Evolutionary conservation across 2,329 filamentous ascomycete species (phyloP).

Genomic region (Didymella arachidicola): DNA sequence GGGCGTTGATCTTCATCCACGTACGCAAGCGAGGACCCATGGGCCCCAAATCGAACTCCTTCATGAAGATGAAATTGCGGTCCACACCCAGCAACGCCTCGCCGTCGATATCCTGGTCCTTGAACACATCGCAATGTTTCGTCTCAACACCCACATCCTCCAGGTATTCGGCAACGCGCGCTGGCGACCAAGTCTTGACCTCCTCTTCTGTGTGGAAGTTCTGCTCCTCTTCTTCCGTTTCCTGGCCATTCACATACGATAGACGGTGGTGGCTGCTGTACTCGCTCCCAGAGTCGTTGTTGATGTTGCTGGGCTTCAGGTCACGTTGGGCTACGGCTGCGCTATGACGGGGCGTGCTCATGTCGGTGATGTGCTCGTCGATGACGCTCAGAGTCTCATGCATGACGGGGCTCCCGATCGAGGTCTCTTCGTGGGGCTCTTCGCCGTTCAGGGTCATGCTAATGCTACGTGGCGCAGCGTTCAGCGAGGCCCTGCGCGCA

Average conservation of each 20-base stretch:
- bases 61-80: conserved; percentile 92
- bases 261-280: conserved; percentile 84
- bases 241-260: conserved; percentile 92
- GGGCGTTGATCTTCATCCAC: conserved; percentile 92
- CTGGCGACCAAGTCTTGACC: conserved; percentile 80
- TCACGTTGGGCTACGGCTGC: conserved; percentile 44
- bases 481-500: conserved; percentile 35
- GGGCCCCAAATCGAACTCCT: conserved; percentile 91
- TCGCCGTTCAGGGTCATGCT: conserved; percentile 48
- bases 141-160: conserved; percentile 85
- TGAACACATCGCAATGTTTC: conserved; percentile 91
- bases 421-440: conserved; percentile 49
- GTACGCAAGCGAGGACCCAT: conserved; percentile 90
- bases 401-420: conserved; percentile 77
- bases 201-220: conserved; percentile 72
- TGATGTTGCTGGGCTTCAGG: conserved; percentile 60
- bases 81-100: conserved; percentile 95
- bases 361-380: conserved; percentile 93
- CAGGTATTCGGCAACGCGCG: conserved; percentile 87
- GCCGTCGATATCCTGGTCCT: conserved; percentile 93
- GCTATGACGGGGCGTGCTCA: conserved; percentile 69
- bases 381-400: conserved; percentile 96
- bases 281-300: conserved; percentile 84
- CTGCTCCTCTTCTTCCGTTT: conserved; percentile 92
- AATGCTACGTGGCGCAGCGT: conserved; percentile 41